Conservation (phyloP, 202 grass and related monocot genomes). For the Panicum hallii region DNA sequence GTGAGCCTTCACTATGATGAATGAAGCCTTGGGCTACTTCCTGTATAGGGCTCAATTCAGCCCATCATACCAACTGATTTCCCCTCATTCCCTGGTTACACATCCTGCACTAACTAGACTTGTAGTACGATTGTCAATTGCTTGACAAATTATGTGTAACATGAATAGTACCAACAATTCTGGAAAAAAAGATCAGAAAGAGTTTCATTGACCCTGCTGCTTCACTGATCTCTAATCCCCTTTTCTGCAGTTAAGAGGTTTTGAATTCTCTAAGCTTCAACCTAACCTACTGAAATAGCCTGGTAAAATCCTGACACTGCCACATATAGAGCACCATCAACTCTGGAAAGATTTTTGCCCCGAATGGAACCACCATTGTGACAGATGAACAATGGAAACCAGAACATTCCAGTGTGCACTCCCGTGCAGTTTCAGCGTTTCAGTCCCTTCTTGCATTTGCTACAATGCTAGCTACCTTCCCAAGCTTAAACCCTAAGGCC, state of each 20-base stretch:
- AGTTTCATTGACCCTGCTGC: background rate
- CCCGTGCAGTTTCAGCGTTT: background rate
- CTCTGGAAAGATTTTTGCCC: background rate
- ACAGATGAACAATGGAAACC: background rate
- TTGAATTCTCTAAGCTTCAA: background rate
- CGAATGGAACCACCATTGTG: background rate
- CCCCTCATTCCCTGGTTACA: background rate
- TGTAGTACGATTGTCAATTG: background rate
- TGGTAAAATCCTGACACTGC: background rate
- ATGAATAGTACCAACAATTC: background rate
- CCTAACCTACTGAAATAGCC: background rate
- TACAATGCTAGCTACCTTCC: background rate
- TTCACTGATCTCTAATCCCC: background rate
- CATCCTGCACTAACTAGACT: background rate
- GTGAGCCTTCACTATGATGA: background rate
- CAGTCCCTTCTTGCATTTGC: background rate
- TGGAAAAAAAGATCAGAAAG: background rate
- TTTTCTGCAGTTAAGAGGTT: background rate
- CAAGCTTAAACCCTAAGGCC: background rate
- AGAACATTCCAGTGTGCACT: background rate
- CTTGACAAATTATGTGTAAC: too few species aligned
- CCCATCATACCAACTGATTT: background rate
- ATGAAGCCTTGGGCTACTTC: slow-evolving; percentile 14
- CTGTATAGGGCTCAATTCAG: slow-evolving; percentile 11
- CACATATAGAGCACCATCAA: background rate